Base-by-base conservation (phyloP, 2,329 filamentous ascomycete species). In the Zymoseptoria crescenta region DNA sequence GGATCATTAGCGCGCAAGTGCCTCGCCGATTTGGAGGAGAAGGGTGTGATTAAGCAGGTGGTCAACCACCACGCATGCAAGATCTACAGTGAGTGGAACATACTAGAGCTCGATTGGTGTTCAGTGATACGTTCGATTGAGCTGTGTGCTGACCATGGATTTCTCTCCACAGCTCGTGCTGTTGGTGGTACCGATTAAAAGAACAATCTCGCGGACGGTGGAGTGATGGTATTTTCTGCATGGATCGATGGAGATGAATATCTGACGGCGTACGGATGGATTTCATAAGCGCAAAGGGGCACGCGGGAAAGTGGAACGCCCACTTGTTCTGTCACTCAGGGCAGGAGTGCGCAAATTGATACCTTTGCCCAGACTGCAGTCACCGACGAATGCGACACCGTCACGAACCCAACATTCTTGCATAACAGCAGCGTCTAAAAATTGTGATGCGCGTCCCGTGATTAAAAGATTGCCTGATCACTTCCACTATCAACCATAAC, bases 41-140 rank as follows among this genome's bases (percentile, higher is more conserved):
- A 92, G 86, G 94, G 93, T 73, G 85, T 91, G 80, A 99, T 99
- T 84, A 96, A 94, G 87, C 93, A 95, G 81, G 85, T 99, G 73
- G 91, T 97, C 70, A 86, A 85, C 70, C 95, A 99, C 86, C 93
- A 87, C 83, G 94, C 92, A 84, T 87, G 96, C 86, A 90, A 88
- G 85, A 96, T 99, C 83, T 99, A 96, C 89, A 99, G 86, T 88
- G 81, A 70, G 85, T 85, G 35, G 3, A 27, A 24, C 35, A 45
- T 45, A 45, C 35, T 13, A n/a, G 35, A 45, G 35, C n/a, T 16
- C 10, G 35, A 16, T 45, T 13, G 10, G 16, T 16, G 35, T 45
- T 8, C 19, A 8, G 49, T 8, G 50, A 56, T 49, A 21, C 16
- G 49, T 50, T 2, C 8, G 45, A 56, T n/a, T 51, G 48, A 21